Base-by-base conservation (phyloP, 2,329 filamentous ascomycete genomes). In the Teratosphaeria destructans region DNA sequence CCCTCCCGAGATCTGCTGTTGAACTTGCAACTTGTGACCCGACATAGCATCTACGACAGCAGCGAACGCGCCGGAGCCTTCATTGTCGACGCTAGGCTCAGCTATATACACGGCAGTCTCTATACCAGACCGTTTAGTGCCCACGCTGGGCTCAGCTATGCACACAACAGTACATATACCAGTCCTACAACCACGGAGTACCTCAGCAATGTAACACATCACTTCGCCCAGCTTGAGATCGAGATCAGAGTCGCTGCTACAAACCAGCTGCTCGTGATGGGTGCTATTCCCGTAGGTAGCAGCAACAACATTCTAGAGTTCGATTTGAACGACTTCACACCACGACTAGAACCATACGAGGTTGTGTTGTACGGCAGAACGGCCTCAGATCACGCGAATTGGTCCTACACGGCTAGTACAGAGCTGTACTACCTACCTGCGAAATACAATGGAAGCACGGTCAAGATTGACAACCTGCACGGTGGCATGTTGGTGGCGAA, bases 21-120 rank as follows among this genome's bases (percentile, higher is more conserved):
- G 14, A 71, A 78, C 62, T 62, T 81, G 2, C 71, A 70, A n/a
- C 61, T 81, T n/a, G 72, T 74, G 54, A 76, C 79, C 14, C 75
- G 76, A 5, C 76, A 79, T 67, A 78, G 68, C 55, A 74, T 81
- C 6, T 82, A 81, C 67, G 71, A 77, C 10, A 71, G 75, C 19
- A 73, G 68, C 39, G 77, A 79, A 59, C 60, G 62, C 3, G 60
- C 58, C 1, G 77, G 68, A 4, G 68, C 72, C 23, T 73, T 81
- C 37, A 72, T 81, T 29, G 66, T 81, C 5, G 73, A 77, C 68
- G 75, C 77, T 7, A 58, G 62, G 3, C 69, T 78, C 37, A 77
- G 76, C 0, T 67, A 75, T 57, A 65, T 69, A 5, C 70, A 73
- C 56, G 78, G 77, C 4, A 59, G 72, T 32, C 3, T 7, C 59